Percentiles rank a stretch among this genome's conserved stretches.
These are phyloP conservation scores for Botrytis sinoallii DNA, from an alignment of 2,329 filamentous ascomycete genomes.

Conservation along the genomic window DNA sequence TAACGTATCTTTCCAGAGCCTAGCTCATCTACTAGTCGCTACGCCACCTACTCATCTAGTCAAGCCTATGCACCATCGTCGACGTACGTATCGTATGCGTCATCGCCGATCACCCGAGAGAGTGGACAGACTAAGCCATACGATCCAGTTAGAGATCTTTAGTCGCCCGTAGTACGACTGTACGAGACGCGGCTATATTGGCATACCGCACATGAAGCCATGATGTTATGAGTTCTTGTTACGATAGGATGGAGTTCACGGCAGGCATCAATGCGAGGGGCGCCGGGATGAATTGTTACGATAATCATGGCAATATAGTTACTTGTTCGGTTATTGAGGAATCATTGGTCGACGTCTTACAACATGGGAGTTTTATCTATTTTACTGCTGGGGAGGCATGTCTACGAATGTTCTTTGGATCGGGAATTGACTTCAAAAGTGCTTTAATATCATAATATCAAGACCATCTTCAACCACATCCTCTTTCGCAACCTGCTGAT, in stretches of 20 bases:
- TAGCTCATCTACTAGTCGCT: neutral
- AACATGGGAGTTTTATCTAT: neutral
- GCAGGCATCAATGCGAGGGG: neutral
- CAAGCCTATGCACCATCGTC: neutral
- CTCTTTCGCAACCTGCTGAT: neutral
- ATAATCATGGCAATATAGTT: neutral
- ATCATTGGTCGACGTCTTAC: neutral
- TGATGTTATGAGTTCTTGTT: neutral
- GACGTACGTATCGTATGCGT: neutral
- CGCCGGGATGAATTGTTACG: neutral
- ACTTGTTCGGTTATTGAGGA: neutral
- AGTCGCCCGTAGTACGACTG: neutral
- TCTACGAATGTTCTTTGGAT: neutral
- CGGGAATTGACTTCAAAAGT: neutral
- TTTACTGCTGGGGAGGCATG: neutral
- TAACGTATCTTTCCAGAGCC: neutral
- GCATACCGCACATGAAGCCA: neutral
- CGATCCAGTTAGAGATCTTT: slow-evolving; percentile 25
- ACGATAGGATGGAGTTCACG: neutral
- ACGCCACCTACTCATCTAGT: neutral
- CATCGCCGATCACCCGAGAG: neutral
- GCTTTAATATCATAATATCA: slow-evolving; percentile 4
- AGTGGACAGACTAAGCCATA: slow-evolving; percentile 14
- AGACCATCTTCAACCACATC: neutral
- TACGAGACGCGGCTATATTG: neutral